These are phyloP conservation scores for Mycotypha africana DNA, from an alignment of 371 early-diverging fungal genomes.

Conservation along the genomic window DNA sequence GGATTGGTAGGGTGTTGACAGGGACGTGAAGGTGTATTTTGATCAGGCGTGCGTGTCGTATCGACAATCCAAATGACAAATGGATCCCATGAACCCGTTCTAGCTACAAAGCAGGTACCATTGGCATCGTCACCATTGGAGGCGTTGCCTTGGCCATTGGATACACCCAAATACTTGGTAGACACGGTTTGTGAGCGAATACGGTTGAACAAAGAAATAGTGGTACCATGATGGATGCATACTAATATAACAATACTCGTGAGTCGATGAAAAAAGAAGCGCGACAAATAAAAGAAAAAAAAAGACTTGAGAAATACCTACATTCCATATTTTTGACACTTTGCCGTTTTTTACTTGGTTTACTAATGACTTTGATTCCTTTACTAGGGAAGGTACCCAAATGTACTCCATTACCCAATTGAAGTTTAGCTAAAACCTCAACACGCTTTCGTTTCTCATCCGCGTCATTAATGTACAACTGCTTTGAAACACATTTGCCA, in stretches of 20 bases:
- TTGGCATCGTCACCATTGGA: slow-evolving; percentile 1
- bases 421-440: slow-evolving; percentile 53
- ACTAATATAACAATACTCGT: slow-evolving; percentile 25
- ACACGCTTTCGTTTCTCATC: slow-evolving; percentile 72
- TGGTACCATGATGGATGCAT: slow-evolving; percentile 68
- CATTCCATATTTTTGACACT: slow-evolving; percentile 68
- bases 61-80: slow-evolving; percentile 80
- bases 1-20: slow-evolving; percentile 25
- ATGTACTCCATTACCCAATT: slow-evolving; percentile 48
- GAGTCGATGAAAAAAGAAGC: background rate
- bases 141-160: slow-evolving; percentile 1
- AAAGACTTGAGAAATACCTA: background rate
- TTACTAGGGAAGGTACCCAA: slow-evolving; percentile 57
- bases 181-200: slow-evolving; percentile 76
- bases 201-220: slow-evolving; percentile 73
- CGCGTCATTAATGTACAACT: slow-evolving; percentile 67
- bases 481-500: slow-evolving; percentile 66
- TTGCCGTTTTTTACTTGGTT: slow-evolving; percentile 72
- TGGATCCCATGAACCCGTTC: slow-evolving; percentile 73
- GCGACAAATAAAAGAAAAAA: slow-evolving; percentile 36
- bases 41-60: slow-evolving; percentile 18
- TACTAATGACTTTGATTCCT: slow-evolving; percentile 71
- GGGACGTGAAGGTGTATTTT: slow-evolving; percentile 34
- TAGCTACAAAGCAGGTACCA: slow-evolving; percentile 66
- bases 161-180: slow-evolving; percentile 68